Evolutionary conservation across 495 filamentous ascomycete genomes (phyloP).

Genomic region (Cercophora newfieldiana): DNA sequence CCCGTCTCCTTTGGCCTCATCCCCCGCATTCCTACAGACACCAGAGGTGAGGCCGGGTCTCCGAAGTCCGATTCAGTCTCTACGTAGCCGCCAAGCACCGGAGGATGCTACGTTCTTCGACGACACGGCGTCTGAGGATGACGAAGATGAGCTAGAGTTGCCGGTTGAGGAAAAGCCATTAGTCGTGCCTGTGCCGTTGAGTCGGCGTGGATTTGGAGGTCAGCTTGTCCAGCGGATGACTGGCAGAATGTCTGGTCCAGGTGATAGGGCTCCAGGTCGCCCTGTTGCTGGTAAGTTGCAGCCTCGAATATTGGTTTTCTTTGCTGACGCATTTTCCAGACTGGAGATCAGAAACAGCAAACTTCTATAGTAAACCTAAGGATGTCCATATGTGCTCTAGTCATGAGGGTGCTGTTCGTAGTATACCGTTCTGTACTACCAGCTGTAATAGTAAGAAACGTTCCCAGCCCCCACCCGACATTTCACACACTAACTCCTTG

Average conservation of each 20-base stretch:
- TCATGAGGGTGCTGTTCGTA: conserved; percentile 52
- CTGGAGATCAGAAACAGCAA: conserved; percentile 71
- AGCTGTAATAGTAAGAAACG: conserved; percentile 71
- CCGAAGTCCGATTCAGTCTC: conserved; percentile 40
- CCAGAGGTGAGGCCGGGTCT: conserved; percentile 29
- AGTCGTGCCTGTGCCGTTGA: conserved; percentile 33
- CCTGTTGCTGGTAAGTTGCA: conserved; percentile 36
- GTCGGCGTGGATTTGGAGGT: conserved; percentile 41
- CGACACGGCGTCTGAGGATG: conserved; percentile 28
- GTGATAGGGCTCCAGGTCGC: conserved; percentile 32
- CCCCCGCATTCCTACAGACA: conserved; percentile 27
- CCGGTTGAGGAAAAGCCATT: neutral
- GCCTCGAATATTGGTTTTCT: neutral
- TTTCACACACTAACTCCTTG: conserved; percentile 17
- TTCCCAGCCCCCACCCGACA: neutral
- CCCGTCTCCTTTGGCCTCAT: conserved; percentile 24
- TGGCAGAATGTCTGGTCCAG: conserved; percentile 39
- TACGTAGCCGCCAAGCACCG: conserved; percentile 33
- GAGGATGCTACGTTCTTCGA: conserved; percentile 21
- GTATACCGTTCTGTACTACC: conserved; percentile 77
- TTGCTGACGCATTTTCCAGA: conserved; percentile 40
- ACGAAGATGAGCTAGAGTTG: conserved; percentile 35
- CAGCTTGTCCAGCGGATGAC: conserved; percentile 45
- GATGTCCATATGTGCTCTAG: conserved; percentile 64
- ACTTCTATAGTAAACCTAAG: conserved; percentile 67